Conservation (phyloP, 495 filamentous ascomycete genomes). For the Cetradonia linearis region DNA sequence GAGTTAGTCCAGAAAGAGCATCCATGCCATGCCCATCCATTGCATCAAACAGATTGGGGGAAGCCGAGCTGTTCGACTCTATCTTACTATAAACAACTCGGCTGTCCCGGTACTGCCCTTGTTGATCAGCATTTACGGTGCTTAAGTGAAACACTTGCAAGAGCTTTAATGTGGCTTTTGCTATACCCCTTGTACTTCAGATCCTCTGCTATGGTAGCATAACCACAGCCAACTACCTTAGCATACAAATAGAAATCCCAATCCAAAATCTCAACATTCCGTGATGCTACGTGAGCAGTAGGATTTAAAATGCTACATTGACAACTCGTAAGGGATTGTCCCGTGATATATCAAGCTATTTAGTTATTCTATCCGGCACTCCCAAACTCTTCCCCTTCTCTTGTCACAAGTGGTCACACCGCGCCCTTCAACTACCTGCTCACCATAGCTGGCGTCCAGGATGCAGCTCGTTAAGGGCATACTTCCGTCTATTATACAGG, state of each 20-base stretch:
- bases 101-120: neutral
- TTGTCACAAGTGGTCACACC: neutral
- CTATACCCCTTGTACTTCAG: constrained; percentile 9
- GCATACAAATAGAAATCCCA: constrained; percentile 16
- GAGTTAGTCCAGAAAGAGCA: neutral
- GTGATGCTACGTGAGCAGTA: neutral
- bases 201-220: constrained; percentile 13
- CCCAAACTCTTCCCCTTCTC: neutral
- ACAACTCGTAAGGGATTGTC: too few species aligned
- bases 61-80: constrained; percentile 6
- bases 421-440: neutral
- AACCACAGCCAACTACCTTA: constrained; percentile 5
- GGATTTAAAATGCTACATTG: neutral
- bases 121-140: constrained; percentile 7
- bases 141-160: constrained; percentile 7
- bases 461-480: neutral
- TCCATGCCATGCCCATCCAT: constrained; percentile 1
- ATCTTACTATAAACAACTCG: constrained; percentile 9
- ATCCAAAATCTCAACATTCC: neutral
- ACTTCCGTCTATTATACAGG: neutral
- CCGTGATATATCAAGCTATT: neutral
- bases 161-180: constrained; percentile 13
- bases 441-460: neutral
- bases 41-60: constrained; percentile 11
- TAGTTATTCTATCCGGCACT: neutral